Percentiles rank a stretch among this genome's conserved stretches.
Evolutionary conservation across 1,284 basidiomycete species (phyloP).

Genomic region (Pholiota adiposa): DNA sequence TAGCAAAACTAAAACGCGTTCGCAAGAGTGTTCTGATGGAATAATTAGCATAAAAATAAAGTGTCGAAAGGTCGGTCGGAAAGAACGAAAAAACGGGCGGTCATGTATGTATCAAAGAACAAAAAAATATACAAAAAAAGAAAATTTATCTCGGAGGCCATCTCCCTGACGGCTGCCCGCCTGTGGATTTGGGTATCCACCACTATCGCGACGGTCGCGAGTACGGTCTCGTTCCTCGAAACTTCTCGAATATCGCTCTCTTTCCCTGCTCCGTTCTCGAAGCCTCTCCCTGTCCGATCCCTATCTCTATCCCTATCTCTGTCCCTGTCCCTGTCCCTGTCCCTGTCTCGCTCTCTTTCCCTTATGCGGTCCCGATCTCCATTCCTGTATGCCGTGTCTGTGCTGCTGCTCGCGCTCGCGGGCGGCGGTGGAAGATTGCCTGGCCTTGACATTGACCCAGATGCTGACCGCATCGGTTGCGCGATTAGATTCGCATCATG

Average conservation of each 20-base stretch:
- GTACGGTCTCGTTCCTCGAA: constrained; percentile 1
- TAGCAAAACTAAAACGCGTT: no score
- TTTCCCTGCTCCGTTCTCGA: constrained; percentile 2
- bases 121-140: no score
- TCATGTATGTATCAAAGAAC: no score
- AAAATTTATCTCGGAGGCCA: not conserved
- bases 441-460: not conserved
- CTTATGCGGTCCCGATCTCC: constrained; percentile 5
- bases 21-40: no score
- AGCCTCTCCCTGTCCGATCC: not conserved
- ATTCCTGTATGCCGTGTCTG: not conserved
- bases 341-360: constrained; percentile 9
- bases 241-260: constrained; percentile 1
- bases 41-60: no score
- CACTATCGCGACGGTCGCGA: not conserved
- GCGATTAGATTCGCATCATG: not conserved
- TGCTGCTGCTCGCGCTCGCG: constrained; percentile 4
- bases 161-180: not conserved
- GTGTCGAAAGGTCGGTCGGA: no score
- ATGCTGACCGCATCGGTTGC: not conserved
- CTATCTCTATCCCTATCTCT: not conserved
- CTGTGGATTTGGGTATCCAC: not conserved
- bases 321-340: not conserved
- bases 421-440: constrained; percentile 3
- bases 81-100: no score